Conservation (phyloP, 306 rosid genomes). For the Cyclanthera cordifolia region DNA sequence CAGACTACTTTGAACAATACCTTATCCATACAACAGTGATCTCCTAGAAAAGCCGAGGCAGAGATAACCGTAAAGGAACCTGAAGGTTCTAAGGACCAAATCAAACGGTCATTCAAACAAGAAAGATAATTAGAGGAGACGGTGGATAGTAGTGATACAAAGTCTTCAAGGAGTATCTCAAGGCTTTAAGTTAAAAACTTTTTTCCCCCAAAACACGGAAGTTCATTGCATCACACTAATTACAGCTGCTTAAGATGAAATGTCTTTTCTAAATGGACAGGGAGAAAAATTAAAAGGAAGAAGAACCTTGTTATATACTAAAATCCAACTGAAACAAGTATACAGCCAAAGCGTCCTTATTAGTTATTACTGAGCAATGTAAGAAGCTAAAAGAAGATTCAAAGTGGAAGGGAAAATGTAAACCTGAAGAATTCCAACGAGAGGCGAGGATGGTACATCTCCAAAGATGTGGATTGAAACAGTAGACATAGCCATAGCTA, state of each 20-base stretch:
- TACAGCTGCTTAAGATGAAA: not conserved
- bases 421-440: slow-evolving; percentile 79
- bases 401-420: slow-evolving; percentile 6
- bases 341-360: not conserved
- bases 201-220: not conserved
- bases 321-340: slow-evolving; percentile 3
- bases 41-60: too few relatives aligned
- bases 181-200: not conserved
- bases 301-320: too few relatives aligned
- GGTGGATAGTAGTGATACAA: too few relatives aligned
- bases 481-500: slow-evolving; percentile 72
- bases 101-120: too few relatives aligned
- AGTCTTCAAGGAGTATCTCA: not conserved
- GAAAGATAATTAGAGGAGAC: too few relatives aligned
- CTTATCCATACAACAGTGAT: too few relatives aligned
- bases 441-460: slow-evolving; percentile 85
- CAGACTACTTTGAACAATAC: too few relatives aligned
- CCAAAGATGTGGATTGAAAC: slow-evolving; percentile 79
- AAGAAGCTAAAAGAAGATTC: not conserved
- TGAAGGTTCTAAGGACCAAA: too few relatives aligned
- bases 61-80: too few relatives aligned
- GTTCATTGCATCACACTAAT: not conserved
- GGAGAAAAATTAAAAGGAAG: not conserved
- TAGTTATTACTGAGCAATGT: not conserved
- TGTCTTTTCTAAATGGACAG: not conserved